Conservation (phyloP, 768 basidiomycete genomes). For the Gautieria morchelliformis region DNA sequence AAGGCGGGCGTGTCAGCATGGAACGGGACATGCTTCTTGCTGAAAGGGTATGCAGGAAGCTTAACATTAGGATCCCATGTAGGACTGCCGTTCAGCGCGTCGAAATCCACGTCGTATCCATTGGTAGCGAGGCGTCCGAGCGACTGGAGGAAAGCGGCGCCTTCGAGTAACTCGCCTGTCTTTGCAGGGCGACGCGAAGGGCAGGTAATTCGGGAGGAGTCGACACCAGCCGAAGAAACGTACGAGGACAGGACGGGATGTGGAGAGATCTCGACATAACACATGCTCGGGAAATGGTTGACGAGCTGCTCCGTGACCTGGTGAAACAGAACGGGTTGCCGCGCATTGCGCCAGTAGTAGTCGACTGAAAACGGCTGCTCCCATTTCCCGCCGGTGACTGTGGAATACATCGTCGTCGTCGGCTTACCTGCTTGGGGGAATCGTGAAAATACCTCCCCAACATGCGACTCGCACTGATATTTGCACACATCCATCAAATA, state of each 20-base stretch:
- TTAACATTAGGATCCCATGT: slow-evolving; percentile 12
- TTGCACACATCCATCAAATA: slow-evolving; percentile 29
- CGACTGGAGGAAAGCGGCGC: slow-evolving; percentile 21
- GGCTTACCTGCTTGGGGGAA: slow-evolving; percentile 23
- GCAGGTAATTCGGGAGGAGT: slow-evolving; percentile 16
- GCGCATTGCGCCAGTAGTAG: slow-evolving; percentile 34
- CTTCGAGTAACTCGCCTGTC: slow-evolving; percentile 24
- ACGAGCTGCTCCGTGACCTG: slow-evolving; percentile 21
- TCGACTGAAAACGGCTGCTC: slow-evolving; percentile 21
- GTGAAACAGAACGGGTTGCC: slow-evolving; percentile 29
- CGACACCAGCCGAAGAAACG: slow-evolving; percentile 25
- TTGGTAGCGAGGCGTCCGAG: slow-evolving; percentile 13
- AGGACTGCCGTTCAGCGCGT: slow-evolving; percentile 17
- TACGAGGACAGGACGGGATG: slow-evolving; percentile 10
- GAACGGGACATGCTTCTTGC: slow-evolving; percentile 17
- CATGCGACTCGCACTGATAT: slow-evolving; percentile 16
- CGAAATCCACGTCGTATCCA: slow-evolving; percentile 16
- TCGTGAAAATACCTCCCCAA: slow-evolving; percentile 25
- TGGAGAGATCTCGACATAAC: slow-evolving; percentile 9
- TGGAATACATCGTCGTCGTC: slow-evolving; percentile 27
- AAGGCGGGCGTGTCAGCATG: slow-evolving; percentile 20
- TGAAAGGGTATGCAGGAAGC: slow-evolving; percentile 24
- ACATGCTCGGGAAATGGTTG: slow-evolving; percentile 11
- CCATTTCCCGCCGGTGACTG: slow-evolving; percentile 21
- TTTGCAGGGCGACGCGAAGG: slow-evolving; percentile 22